Conservation (phyloP, 352 stramenopile genomes). For the Thalassiosira allenii region DNA sequence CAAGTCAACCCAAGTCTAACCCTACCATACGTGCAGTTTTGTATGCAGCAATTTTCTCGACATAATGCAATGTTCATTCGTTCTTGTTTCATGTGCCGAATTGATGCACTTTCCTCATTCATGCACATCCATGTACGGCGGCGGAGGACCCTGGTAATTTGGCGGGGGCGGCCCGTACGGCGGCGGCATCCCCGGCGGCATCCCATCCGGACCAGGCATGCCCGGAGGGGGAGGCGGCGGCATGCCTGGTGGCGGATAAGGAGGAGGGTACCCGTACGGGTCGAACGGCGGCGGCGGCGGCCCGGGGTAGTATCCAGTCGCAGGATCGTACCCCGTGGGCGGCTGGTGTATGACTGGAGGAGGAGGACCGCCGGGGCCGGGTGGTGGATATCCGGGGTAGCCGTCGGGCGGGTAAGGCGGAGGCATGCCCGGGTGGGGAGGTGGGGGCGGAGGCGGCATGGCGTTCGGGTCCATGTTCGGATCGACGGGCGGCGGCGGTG, state of each 20-base stretch:
- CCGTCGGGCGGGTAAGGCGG: slow-evolving; percentile 1
- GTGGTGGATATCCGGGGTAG: not conserved
- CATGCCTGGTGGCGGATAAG: slow-evolving; percentile 8
- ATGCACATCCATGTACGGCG: not conserved
- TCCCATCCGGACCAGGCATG: not conserved
- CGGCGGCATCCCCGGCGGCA: slow-evolving; percentile 1
- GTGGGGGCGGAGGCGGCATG: not conserved
- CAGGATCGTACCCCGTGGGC: not conserved
- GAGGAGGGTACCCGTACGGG: slow-evolving; percentile 8
- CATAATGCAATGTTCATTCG: not conserved
- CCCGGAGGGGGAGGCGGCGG: not conserved
- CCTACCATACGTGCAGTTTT: no score
- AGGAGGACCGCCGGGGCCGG: slow-evolving; percentile 2
- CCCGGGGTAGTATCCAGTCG: no score
- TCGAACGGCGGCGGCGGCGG: slow-evolving; percentile 9
- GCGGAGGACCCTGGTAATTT: slow-evolving; percentile 16
- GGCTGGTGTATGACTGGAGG: slow-evolving; percentile 11
- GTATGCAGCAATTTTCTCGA: no score
- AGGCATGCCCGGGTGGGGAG: slow-evolving; percentile 5
- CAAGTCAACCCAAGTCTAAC: no score
- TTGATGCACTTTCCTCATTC: not conserved
- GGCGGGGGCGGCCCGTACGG: no score
- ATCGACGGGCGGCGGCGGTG: not conserved
- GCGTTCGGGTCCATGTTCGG: not conserved
- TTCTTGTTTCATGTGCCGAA: not conserved